Base-by-base conservation (phyloP, 352 stramenopile species). In the Aphanomyces cochlioides region DNA sequence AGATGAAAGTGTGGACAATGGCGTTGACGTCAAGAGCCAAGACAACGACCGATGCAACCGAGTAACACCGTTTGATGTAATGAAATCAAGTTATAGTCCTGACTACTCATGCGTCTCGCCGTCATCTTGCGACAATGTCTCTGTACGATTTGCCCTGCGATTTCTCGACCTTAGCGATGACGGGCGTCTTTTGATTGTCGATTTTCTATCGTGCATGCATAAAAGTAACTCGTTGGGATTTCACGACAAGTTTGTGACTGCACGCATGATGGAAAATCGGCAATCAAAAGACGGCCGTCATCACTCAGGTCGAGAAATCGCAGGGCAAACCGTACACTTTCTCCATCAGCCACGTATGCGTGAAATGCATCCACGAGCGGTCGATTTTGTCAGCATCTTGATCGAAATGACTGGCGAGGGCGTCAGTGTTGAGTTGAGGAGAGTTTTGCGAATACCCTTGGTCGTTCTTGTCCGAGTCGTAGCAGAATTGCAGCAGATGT, bases 1-100 rank as follows among this genome's bases (percentile, higher is more conserved):
- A 93, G 64, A 82, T 91, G 74, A 77, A 78, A 7, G 79, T 84
- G 47, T 92, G 84, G 86, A 78, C 90, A 15, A 2, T n/a, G 43
- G 43, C 43, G 43, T n/a, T n/a, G 43, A 50, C 43, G 43, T 50
- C 43, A 50, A 50, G 10, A 12, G 43, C 43, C 10, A 12, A 12
- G 2, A 50, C 43, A 50, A 50, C 17, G 43, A 12, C 17, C 2
- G 10, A 28, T 28, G 28, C 28, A 28, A 28, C 28, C 28, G 28
- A 28, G 28, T 28, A 28, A 28, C 28, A 2, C 28, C 28, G 28
- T 28, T 28, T 28, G 28, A 28, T 28, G 28, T 28, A 28, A 28
- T 50, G 17, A n/a, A n/a, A 12, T n/a, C 1, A n/a, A 12, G 43
- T n/a, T n/a, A 2, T n/a, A n/a, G 43, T n/a, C 10, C 17, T 50